phyloP scores from a whole-genome alignment of 768 basidiomycete species.

The Filobasidium wieringae region DNA sequence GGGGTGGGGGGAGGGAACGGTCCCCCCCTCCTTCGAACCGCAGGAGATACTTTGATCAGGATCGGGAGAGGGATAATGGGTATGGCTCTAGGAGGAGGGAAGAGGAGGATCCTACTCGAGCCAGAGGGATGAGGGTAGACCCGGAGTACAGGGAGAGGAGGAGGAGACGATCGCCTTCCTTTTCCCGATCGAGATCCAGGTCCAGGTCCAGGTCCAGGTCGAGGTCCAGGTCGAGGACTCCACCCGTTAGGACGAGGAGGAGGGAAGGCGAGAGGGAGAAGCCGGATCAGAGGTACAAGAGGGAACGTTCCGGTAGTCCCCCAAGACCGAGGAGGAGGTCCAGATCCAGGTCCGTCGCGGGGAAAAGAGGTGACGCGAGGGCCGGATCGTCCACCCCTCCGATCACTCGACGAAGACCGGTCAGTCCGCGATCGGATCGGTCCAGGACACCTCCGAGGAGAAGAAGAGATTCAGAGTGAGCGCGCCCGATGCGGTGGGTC shows the following conservation, averaged over 20 bases:
- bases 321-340: not conserved
- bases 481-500: too few relatives aligned
- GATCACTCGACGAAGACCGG: not conserved
- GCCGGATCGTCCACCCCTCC: constrained; percentile 1
- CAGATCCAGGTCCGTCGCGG: not conserved
- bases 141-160: not conserved
- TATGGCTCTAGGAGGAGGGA: not conserved
- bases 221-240: constrained; percentile 15
- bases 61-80: constrained; percentile 2
- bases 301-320: too few relatives aligned
- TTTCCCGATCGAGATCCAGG: not conserved
- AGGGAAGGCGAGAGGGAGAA: not conserved
- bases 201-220: constrained; percentile 3
- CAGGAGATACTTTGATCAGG: not conserved
- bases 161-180: constrained; percentile 5
- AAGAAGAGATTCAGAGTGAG: not conserved
- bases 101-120: not conserved
- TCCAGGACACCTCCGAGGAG: constrained; percentile 2
- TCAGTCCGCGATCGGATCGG: not conserved
- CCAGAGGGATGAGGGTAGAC: not conserved
- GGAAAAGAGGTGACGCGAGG: too few relatives aligned
- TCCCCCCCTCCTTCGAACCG: not conserved
- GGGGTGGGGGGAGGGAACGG: not conserved
- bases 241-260: not conserved
- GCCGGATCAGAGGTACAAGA: not conserved